Evolutionary conservation across 306 rosid species (phyloP), one percentile per base, ranked within the genome.

Genomic region (Inga leiocalycina): DNA sequence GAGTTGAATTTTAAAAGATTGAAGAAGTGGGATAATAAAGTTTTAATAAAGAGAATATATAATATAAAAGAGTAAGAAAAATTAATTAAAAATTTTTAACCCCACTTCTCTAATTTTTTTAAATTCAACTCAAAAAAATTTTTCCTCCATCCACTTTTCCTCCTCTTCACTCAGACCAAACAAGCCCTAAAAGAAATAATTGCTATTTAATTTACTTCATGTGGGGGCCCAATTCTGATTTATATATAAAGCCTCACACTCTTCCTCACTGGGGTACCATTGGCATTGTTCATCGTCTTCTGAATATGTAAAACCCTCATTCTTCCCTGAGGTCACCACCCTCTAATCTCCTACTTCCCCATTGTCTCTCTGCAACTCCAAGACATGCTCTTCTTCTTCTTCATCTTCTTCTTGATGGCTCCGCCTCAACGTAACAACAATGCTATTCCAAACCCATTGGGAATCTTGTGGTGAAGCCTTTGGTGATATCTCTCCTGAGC

Each of bases 401-500:
- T 71, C 75, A 39, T 68, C 41, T 35, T 70, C 37, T 70, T 70
- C 6, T 19, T 19, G 3, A 41, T 41, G 52, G 35, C 35, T 44
- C 37, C 20, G 44, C 75, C 11, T 71, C 75, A 5, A 11, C 56
- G 8, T 43, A 10, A n/a, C 56, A 71, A 71, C 35, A 3, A 27
- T 27, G 37, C 68, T 12, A 43, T 71, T 43, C 51, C 56, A 44
- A 22, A 71, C 32, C 37, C 54, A 71, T 5, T 44, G 9, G 35
- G 24, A 44, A n/a, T 44, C 19, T n/a, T 71, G 84, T 66, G 76
- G 48, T 89, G 79, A 81, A 77, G 17, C 80, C 62, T 12, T 11
- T 3, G 99, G 96, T 89, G 93, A 46, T 95, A 95, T 91, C 98
- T 84, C 97, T 95, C 93, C 96, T 93, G 99, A 95, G 99, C 99